These are phyloP conservation scores for Scutellaria minor DNA, from an alignment of 257 asterid genomes.

Conservation along the genomic window DNA sequence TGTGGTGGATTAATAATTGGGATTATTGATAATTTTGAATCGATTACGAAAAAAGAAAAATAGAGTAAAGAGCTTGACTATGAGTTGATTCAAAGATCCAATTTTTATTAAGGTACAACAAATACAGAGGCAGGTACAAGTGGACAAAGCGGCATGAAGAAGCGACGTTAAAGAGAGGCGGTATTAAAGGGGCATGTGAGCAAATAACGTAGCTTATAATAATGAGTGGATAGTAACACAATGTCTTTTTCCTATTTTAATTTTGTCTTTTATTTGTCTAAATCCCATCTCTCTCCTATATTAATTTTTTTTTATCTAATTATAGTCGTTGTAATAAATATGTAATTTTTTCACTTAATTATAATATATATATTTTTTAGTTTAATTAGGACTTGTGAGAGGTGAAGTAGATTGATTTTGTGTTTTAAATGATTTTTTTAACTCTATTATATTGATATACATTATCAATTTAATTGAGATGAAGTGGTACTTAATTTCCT, in stretches of 20 bases:
- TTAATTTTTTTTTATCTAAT: too few species aligned
- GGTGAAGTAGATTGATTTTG: too few species aligned
- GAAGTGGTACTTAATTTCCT: too few species aligned
- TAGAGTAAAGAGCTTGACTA: background rate
- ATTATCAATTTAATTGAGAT: too few species aligned
- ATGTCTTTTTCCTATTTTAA: conserved; percentile 36
- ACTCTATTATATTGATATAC: too few species aligned
- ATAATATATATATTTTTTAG: too few species aligned
- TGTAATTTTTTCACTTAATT: too few species aligned
- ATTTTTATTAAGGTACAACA: conserved; percentile 27
- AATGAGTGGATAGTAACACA: conserved; percentile 35
- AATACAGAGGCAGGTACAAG: conserved; percentile 33
- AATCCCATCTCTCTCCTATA: conserved; percentile 28
- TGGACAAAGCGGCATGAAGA: conserved; percentile 15
- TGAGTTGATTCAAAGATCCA: conserved; percentile 22
- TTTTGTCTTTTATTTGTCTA: conserved; percentile 20
- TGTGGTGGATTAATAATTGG: conserved; percentile 15
- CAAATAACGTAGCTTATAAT: conserved; percentile 37
- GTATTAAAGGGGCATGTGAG: conserved; percentile 36
- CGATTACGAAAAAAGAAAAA: conserved; percentile 9
- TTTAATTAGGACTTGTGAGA: too few species aligned
- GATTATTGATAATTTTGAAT: conserved; percentile 27
- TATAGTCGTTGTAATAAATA: too few species aligned
- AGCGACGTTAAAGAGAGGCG: conserved; percentile 11
- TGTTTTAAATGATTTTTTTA: too few species aligned